phyloP scores from a whole-genome alignment of 176 grass and related monocot genomes.

The Canna indica region DNA sequence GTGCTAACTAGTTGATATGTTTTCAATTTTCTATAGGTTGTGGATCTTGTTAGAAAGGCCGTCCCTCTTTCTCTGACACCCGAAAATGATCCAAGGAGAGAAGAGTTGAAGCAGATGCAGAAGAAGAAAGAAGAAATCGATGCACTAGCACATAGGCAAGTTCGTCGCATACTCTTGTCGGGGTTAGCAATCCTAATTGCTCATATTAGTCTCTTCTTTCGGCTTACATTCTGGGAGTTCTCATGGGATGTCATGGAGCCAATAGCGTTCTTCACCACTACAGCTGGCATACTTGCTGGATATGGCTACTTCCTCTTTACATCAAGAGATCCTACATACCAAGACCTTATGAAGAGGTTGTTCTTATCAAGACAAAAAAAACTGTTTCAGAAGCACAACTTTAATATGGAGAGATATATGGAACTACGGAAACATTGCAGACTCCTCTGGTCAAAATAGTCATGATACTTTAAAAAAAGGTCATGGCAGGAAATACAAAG shows the following conservation, averaged over 20 bases:
- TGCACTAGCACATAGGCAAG: constrained; percentile 79
- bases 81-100: constrained; percentile 67
- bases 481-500: no score
- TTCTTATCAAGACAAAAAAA: constrained; percentile 69
- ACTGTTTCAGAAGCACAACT: constrained; percentile 58
- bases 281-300: constrained; percentile 57
- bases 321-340: constrained; percentile 83
- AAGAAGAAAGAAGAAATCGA: constrained; percentile 71
- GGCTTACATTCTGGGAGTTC: constrained; percentile 98
- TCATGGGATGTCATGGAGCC: constrained; percentile 99
- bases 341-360: constrained; percentile 87
- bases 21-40: constrained; percentile 39
- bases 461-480: no score
- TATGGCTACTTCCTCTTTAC: constrained; percentile 93
- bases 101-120: constrained; percentile 68
- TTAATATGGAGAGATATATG: constrained; percentile 62
- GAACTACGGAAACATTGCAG: constrained; percentile 77
- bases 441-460: constrained; percentile 52
- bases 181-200: constrained; percentile 64
- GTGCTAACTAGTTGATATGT: no score
- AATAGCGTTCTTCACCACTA: constrained; percentile 81
- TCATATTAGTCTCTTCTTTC: constrained; percentile 78
- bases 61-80: constrained; percentile 59
- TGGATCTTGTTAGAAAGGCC: constrained; percentile 72
- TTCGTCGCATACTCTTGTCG: constrained; percentile 73